A percentile compares a stretch with the other conserved stretches of the same genome.
These are phyloP conservation scores for Camelina laxa DNA, from an alignment of 345 rosid genomes.

Conservation along the genomic window DNA sequence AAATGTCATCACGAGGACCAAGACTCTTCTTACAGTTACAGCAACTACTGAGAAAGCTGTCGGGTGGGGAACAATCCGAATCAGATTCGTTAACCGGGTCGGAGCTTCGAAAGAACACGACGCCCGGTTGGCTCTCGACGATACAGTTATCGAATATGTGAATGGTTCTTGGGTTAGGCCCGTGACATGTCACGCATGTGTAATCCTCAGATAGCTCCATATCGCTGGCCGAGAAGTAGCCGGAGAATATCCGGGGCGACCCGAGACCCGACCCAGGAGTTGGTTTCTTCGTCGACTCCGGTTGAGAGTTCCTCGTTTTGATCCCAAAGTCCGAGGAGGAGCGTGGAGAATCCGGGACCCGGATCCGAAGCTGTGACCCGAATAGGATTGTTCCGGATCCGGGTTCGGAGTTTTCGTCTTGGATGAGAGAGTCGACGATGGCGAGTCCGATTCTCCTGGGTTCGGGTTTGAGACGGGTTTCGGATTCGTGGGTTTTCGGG, in stretches of 20 bases:
- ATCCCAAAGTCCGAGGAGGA: slow-evolving; percentile 69
- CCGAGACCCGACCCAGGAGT: slow-evolving; percentile 44
- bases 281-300: slow-evolving; percentile 5
- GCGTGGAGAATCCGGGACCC: slow-evolving; percentile 70
- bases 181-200: slow-evolving; percentile 86
- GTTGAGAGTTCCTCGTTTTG: slow-evolving; percentile 59
- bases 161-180: slow-evolving; percentile 83
- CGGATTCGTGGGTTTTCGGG: slow-evolving; percentile 48
- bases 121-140: slow-evolving; percentile 70
- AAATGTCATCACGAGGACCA: slow-evolving; percentile 81
- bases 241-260: slow-evolving; percentile 51
- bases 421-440: slow-evolving; percentile 64
- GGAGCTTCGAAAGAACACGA: slow-evolving; percentile 46
- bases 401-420: slow-evolving; percentile 45
- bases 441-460: slow-evolving; percentile 69
- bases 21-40: slow-evolving; percentile 78
- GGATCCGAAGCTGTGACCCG: slow-evolving; percentile 85
- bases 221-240: slow-evolving; percentile 60
- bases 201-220: slow-evolving; percentile 94
- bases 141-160: slow-evolving; percentile 88
- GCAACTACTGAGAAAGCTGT: slow-evolving; percentile 78
- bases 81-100: slow-evolving; percentile 42
- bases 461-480: slow-evolving; percentile 58
- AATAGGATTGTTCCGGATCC: slow-evolving; percentile 59
- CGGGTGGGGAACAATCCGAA: slow-evolving; percentile 49